Percentiles rank a stretch among this genome's conserved stretches.
These are phyloP conservation scores for Paecilomyces sp. DNA, from an alignment of 2,329 filamentous ascomycete genomes.

Conservation along the genomic window DNA sequence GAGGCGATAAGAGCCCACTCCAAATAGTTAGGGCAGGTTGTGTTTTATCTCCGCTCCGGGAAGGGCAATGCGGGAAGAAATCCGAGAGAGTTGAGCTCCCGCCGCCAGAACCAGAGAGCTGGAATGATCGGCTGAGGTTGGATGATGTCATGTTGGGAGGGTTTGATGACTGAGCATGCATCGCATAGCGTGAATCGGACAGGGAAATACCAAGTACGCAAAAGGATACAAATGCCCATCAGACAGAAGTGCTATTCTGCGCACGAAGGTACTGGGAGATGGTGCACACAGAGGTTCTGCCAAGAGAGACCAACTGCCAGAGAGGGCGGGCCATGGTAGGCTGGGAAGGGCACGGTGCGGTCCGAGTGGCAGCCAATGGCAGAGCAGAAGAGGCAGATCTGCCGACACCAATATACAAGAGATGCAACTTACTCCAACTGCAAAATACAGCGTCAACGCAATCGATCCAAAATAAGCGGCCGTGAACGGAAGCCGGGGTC, in stretches of 20 bases:
- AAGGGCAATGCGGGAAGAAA: neutral
- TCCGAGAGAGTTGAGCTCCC: neutral
- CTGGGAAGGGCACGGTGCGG: neutral
- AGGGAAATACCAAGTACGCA: neutral
- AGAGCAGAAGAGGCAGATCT: constrained; percentile 8
- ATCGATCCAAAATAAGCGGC: constrained; percentile 94
- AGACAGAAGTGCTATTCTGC: neutral
- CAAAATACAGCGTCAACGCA: constrained; percentile 80
- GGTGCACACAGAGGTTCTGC: too few relatives aligned
- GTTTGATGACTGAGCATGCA: neutral
- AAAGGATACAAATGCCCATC: neutral
- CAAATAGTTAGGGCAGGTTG: neutral
- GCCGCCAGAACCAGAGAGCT: neutral
- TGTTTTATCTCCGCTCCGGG: neutral
- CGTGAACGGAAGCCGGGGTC: constrained; percentile 82
- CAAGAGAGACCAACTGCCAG: neutral
- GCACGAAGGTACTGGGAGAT: neutral
- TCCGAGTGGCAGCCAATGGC: constrained; percentile 6
- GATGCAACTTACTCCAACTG: constrained; percentile 68
- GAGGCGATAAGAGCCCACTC: neutral
- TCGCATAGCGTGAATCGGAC: neutral
- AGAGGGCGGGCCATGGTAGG: too few relatives aligned
- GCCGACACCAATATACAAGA: neutral
- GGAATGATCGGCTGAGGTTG: neutral
- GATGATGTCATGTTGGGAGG: neutral